Percentiles rank a stretch among this genome's conserved stretches.
phyloP scores from a whole-genome alignment of 108 stramenopile genomes.

The Nannochloropsis gaditana region DNA sequence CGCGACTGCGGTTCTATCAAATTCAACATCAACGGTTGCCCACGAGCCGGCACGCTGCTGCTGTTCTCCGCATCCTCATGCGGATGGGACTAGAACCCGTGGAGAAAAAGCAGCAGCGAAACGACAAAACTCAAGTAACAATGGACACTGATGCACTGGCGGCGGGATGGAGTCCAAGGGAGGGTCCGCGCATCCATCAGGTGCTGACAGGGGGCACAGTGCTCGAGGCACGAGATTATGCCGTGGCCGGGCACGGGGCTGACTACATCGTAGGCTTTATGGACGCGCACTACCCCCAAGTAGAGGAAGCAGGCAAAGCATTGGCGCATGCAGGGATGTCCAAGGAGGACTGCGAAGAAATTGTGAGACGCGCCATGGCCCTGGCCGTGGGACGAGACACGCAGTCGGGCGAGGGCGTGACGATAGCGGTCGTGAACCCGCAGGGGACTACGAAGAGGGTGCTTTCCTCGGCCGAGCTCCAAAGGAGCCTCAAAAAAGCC shows the following conservation, averaged over 20 bases:
- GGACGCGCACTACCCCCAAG: constrained; percentile 13
- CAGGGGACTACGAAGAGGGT: not conserved
- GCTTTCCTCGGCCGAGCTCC: not conserved
- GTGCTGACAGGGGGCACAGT: not conserved
- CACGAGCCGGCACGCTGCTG: not conserved
- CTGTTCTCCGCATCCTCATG: not conserved
- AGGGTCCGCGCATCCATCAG: not conserved
- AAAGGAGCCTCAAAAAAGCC: not conserved
- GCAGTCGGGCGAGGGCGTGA: not conserved
- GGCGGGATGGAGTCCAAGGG: constrained; percentile 5
- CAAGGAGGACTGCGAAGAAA: not conserved
- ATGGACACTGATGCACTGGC: constrained; percentile 11
- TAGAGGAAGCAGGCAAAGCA: not conserved
- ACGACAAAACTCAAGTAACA: not conserved
- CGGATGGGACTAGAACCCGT: not conserved
- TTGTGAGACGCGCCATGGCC: not conserved
- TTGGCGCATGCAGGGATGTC: constrained; percentile 3
- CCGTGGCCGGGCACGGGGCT: not conserved
- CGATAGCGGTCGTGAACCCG: not conserved
- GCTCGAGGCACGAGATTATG: not conserved
- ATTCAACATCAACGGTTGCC: not conserved
- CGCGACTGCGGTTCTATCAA: not conserved
- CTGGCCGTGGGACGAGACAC: not conserved
- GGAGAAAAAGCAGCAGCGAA: not conserved
- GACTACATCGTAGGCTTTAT: not conserved